Conservation (phyloP, 129 eudicot species). For the Artemisia argyi region DNA sequence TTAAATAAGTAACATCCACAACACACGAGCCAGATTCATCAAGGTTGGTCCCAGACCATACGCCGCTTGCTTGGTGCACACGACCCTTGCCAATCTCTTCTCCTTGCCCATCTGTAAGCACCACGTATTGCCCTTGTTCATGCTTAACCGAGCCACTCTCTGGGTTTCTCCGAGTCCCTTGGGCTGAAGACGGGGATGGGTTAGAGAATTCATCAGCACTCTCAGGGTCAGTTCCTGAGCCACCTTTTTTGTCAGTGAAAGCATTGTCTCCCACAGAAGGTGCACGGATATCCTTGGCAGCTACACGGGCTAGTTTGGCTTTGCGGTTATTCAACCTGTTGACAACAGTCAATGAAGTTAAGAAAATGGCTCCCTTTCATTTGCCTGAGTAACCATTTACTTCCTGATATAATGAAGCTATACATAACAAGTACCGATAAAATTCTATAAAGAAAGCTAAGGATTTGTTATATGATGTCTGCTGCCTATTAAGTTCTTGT, state of each 20-base stretch:
- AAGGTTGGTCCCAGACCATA: constrained; percentile 57
- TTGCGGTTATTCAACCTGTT: constrained; percentile 92
- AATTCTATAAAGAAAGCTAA: background rate
- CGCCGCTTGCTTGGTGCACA: constrained; percentile 65
- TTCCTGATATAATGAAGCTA: too few species aligned
- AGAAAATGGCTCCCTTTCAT: too few species aligned
- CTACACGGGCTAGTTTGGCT: constrained; percentile 90
- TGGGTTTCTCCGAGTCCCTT: constrained; percentile 29
- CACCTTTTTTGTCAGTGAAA: constrained; percentile 59
- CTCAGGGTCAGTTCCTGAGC: constrained; percentile 41
- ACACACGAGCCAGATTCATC: constrained; percentile 62
- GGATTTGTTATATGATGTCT: background rate
- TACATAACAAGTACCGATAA: background rate
- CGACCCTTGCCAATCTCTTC: constrained; percentile 73
- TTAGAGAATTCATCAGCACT: constrained; percentile 45
- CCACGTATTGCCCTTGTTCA: constrained; percentile 62
- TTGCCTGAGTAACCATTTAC: too few species aligned
- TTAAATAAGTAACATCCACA: constrained; percentile 65
- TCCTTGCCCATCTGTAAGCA: constrained; percentile 54
- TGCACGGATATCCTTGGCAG: constrained; percentile 73
- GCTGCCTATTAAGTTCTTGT: constrained; percentile 5
- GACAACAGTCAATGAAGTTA: background rate
- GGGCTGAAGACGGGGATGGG: constrained; percentile 40
- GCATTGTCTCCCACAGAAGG: constrained; percentile 45
- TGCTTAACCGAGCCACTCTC: constrained; percentile 16